A percentile compares a stretch with the other conserved stretches of the same genome.
These are phyloP conservation scores for Polytrichum formosum DNA, from an alignment of 225 moss, liverwort and hornwort species.

Conservation along the genomic window DNA sequence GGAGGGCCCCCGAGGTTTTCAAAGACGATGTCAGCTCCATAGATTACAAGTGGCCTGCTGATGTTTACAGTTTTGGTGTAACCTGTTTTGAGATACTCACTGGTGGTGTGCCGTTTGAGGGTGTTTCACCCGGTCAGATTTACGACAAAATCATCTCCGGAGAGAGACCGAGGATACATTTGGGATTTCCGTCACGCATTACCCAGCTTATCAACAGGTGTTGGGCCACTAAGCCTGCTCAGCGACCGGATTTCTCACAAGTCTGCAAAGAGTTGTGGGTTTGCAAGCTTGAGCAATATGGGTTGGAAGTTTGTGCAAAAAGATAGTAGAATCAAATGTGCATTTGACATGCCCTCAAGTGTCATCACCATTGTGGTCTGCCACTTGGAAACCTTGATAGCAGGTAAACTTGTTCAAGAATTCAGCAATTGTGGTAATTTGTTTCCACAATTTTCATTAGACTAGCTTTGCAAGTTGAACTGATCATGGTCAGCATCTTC, in stretches of 20 bases:
- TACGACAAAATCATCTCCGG: conserved; percentile 16
- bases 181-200: not conserved
- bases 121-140: not conserved
- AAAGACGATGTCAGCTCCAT: not conserved
- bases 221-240: conserved; percentile 27
- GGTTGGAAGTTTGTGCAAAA: too few relatives aligned
- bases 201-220: conserved; percentile 28
- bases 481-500: too few relatives aligned
- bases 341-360: too few relatives aligned
- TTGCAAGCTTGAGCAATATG: conserved; percentile 33
- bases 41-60: conserved; percentile 3
- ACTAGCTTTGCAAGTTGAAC: too few relatives aligned
- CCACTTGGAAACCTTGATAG: too few relatives aligned
- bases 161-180: conserved; percentile 14
- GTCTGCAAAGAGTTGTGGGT: conserved; percentile 34
- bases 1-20: conserved; percentile 12
- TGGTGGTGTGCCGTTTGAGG: conserved; percentile 7
- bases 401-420: too few relatives aligned
- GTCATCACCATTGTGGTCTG: too few relatives aligned
- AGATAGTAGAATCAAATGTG: too few relatives aligned
- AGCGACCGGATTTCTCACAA: conserved; percentile 23
- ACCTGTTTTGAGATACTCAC: conserved; percentile 22
- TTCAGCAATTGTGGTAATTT: too few relatives aligned
- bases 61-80: conserved; percentile 22
- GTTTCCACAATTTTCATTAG: too few relatives aligned